Conservation (phyloP, 352 stramenopile species). For the Phytophthora ohioensis region DNA sequence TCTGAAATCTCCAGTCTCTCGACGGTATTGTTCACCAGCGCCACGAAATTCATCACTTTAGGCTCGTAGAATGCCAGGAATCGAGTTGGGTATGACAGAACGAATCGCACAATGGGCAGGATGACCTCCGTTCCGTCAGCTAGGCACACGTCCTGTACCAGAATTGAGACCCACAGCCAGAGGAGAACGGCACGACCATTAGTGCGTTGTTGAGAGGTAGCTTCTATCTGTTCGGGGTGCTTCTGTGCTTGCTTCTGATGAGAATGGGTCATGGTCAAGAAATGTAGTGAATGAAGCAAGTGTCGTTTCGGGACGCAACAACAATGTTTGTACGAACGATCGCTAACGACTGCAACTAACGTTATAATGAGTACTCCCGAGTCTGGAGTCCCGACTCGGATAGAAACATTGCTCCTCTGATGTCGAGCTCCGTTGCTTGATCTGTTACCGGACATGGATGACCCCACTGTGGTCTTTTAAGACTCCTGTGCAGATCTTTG, state of each 20-base stretch:
- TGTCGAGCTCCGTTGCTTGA: background rate
- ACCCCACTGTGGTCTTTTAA: too few species aligned
- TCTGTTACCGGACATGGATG: background rate
- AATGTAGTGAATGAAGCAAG: too few species aligned
- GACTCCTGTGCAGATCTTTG: background rate
- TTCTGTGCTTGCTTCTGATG: background rate
- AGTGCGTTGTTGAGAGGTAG: background rate
- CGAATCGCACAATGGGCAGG: slow-evolving; percentile 23
- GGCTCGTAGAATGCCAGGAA: slow-evolving; percentile 48
- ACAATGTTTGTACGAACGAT: background rate
- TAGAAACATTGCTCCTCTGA: too few species aligned
- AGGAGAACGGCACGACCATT: slow-evolving; percentile 1
- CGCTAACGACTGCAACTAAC: too few species aligned
- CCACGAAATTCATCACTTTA: slow-evolving; percentile 30
- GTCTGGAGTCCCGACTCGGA: too few species aligned
- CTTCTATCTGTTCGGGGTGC: background rate
- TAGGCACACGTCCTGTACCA: slow-evolving; percentile 16
- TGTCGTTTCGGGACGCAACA: background rate
- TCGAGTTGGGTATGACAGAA: slow-evolving; percentile 33
- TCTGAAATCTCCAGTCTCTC: slow-evolving; percentile 38
- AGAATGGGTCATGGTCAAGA: background rate
- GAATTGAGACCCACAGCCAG: slow-evolving; percentile 1
- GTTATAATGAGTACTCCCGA: too few species aligned
- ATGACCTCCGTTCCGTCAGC: slow-evolving; percentile 4
- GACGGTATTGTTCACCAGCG: slow-evolving; percentile 1